Conservation (phyloP, 148 eudicot genomes). For the Amaranthus hypochondriacus region DNA sequence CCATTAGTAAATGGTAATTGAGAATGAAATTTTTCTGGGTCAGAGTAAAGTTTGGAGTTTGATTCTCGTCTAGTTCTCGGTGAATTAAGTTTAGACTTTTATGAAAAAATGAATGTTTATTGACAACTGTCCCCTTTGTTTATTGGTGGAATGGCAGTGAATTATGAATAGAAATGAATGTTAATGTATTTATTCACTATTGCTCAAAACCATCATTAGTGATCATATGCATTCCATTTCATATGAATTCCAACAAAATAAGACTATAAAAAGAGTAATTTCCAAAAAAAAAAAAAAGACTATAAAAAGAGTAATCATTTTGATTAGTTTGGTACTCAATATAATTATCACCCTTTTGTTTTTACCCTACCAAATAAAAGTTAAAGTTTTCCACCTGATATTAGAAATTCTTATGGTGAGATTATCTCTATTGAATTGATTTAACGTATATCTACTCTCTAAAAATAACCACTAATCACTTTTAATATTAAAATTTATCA, state of each 20-base stretch:
- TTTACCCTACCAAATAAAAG: neutral
- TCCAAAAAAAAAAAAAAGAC: neutral
- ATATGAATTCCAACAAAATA: slow-evolving; percentile 11
- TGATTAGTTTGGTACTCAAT: slow-evolving; percentile 9
- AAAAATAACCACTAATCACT: too few species aligned
- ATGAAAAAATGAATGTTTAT: neutral
- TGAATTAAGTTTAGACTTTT: too few species aligned
- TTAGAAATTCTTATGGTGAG: too few species aligned
- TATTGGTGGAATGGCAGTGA: neutral
- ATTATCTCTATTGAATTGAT: too few species aligned
- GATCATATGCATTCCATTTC: slow-evolving; percentile 21
- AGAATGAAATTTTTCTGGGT: too few species aligned
- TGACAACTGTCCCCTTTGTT: slow-evolving; percentile 9
- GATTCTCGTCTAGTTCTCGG: too few species aligned
- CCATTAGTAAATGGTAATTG: neutral
- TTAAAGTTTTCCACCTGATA: neutral
- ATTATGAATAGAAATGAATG: neutral
- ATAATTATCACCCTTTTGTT: neutral
- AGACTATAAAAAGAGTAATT: neutral
- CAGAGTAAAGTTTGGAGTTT: too few species aligned
- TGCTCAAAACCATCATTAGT: slow-evolving; percentile 16
- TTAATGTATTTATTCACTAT: neutral
- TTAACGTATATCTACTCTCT: too few species aligned
- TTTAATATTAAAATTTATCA: too few species aligned
- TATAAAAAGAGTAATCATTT: neutral